Base-by-base conservation (phyloP, 768 basidiomycete genomes). In the Mycena rebaudengoi region DNA sequence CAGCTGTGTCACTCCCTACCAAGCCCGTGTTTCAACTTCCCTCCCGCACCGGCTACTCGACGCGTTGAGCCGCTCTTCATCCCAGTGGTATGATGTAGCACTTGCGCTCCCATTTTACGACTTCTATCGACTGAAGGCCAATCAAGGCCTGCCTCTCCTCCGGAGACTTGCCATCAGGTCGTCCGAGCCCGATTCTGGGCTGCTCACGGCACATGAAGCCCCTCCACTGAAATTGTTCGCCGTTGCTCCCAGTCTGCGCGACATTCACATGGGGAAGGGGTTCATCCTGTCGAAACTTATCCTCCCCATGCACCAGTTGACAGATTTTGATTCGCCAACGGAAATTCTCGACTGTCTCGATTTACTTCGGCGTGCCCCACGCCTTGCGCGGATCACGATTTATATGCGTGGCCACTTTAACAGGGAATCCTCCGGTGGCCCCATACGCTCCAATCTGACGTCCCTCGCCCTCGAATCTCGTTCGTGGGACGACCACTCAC, bases 1-100 rank as follows among this genome's bases (percentile, higher is more conserved):
- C 21, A 60, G 30, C 23, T 13, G 59, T 25, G 25, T 30, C 32
- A 8, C 46, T 4, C 23, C 43, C 5, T 7, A 7, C 23, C n/a
- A 6, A 21, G 21, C 33, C 2, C 26, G 12, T 29, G 12, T 26
- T 11, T 21, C 35, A 23, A 25, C 28, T 26, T 6, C 41, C 10
- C 59, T 60, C 35, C 50, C 59, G 11, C 41, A 3, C 3, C 45
- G 40, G 12, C 30, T 60, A 25, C 14, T 60, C 25, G 30, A 23
- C 7, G 52, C 60, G 10, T 44, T 62, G 5, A 48, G 21, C 44
- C 44, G 25, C 5, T 40, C 7, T 48, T 50, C 61, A 5, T 49
- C 53, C 11, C 48, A 53, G 25, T 62, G 52, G 61, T 45, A 49
- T 46, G 61, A 62, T 21, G 46, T 62, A 11, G 44, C 55, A 29